phyloP scores from a whole-genome alignment of 371 early-diverging fungal genomes.

The Lichtheimia ornata region DNA sequence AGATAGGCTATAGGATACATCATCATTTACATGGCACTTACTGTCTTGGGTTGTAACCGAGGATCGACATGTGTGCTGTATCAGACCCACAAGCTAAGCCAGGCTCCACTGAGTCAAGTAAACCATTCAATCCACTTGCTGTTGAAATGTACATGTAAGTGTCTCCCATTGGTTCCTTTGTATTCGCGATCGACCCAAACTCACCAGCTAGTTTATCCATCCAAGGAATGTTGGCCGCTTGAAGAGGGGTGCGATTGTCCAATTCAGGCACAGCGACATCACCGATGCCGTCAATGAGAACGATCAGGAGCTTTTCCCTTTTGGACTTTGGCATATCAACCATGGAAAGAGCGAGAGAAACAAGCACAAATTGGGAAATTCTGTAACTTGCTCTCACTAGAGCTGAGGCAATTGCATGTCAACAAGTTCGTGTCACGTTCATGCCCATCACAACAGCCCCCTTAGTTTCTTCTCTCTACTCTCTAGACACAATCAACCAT shows the following conservation, averaged over 20 bases:
- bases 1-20: no score
- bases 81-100: constrained; percentile 61
- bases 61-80: constrained; percentile 49
- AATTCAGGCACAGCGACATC: constrained; percentile 42
- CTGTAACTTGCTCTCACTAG: no score
- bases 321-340: background rate
- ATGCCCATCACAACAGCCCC: no score
- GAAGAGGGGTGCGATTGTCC: constrained; percentile 40
- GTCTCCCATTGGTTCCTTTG: no score
- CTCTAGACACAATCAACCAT: no score
- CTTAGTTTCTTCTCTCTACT: no score
- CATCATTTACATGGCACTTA: constrained; percentile 10
- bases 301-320: constrained; percentile 35
- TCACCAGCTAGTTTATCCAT: constrained; percentile 48
- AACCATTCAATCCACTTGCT: constrained; percentile 44
- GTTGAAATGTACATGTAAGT: background rate
- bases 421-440: no score
- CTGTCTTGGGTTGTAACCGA: constrained; percentile 28
- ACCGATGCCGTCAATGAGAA: constrained; percentile 55
- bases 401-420: no score
- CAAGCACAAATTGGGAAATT: no score
- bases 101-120: constrained; percentile 58
- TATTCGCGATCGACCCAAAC: no score
- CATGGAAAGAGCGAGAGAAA: no score
- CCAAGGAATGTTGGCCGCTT: constrained; percentile 40